A percentile compares a stretch with the other conserved stretches of the same genome.
Conservation (phyloP, 441 rosid genomes). For the Eugenia klotzschiana region DNA sequence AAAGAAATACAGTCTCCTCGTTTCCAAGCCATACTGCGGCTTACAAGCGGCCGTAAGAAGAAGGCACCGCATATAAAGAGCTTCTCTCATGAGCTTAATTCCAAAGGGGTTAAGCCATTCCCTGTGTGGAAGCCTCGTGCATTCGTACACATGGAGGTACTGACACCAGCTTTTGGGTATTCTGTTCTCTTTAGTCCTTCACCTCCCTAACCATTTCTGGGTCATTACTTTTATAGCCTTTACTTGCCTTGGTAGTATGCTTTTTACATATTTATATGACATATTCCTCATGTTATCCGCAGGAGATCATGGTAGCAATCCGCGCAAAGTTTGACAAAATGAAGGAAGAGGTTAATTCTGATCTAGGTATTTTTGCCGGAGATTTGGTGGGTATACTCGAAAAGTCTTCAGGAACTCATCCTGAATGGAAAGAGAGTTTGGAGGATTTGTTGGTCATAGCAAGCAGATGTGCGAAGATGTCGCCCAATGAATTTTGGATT, state of each 20-base stretch:
- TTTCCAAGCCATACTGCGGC: constrained; percentile 74
- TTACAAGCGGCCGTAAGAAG: constrained; percentile 76
- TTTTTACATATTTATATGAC: background rate
- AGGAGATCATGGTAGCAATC: constrained; percentile 81
- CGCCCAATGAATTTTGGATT: constrained; percentile 71
- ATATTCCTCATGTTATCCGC: background rate
- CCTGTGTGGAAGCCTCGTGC: constrained; percentile 89
- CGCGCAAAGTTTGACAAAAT: constrained; percentile 73
- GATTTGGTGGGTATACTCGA: constrained; percentile 80
- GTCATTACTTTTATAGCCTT: background rate
- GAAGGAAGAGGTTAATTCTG: constrained; percentile 88
- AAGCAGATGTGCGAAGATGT: constrained; percentile 67
- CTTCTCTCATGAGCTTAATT: constrained; percentile 96
- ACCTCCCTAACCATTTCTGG: background rate
- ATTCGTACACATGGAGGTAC: constrained; percentile 84
- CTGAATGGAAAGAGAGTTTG: constrained; percentile 61
- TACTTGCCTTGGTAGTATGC: background rate
- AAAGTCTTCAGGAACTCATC: constrained; percentile 43
- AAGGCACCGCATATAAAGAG: constrained; percentile 76
- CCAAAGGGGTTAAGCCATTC: constrained; percentile 91
- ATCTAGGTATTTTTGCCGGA: constrained; percentile 82
- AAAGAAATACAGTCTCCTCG: constrained; percentile 85
- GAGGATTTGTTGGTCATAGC: constrained; percentile 86
- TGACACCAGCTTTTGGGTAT: background rate
- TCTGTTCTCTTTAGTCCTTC: background rate